Percentiles rank a stretch among this genome's conserved stretches.
phyloP scores from a whole-genome alignment of 2,329 filamentous ascomycete species.

The Thielaviopsis euricoi region DNA sequence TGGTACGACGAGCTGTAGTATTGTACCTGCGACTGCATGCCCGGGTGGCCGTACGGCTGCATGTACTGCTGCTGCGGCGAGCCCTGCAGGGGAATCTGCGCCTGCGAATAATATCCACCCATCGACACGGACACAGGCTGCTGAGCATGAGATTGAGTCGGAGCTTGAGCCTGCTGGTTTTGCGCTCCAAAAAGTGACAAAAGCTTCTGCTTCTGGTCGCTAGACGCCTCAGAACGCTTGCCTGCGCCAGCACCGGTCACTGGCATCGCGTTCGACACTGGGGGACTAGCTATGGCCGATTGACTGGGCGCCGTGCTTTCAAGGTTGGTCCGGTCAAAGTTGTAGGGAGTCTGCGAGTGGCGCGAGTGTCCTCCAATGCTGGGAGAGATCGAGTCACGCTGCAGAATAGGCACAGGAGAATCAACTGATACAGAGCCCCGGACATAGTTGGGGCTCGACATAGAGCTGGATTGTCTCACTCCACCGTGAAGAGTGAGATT shows the following conservation, averaged over 20 bases:
- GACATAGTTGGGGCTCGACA: conserved; percentile 8
- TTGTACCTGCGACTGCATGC: not conserved
- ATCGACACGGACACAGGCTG: not conserved
- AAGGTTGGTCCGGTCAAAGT: conserved; percentile 8
- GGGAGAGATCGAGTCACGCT: conserved; percentile 8
- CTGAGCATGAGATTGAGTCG: not conserved
- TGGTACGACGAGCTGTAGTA: conserved; percentile 9
- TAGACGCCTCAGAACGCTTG: conserved; percentile 20
- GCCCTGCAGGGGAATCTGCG: not conserved
- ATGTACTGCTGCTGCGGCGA: conserved; percentile 10
- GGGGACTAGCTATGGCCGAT: conserved; percentile 15
- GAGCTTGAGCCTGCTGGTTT: not conserved
- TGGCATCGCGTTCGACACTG: conserved; percentile 17
- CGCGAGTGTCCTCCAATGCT: conserved; percentile 10
- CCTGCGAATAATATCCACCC: conserved; percentile 2
- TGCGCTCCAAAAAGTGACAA: conserved; percentile 47
- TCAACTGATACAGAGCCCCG: conserved; percentile 9
- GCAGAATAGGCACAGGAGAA: conserved; percentile 3
- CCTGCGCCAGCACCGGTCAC: conserved; percentile 15
- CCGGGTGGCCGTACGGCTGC: conserved; percentile 5
- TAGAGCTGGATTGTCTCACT: conserved; percentile 5
- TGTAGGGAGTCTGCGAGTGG: conserved; percentile 11
- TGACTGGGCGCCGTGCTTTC: conserved; percentile 11
- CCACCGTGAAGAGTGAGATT: conserved; percentile 11
- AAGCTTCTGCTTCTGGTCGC: conserved; percentile 29